Evolutionary conservation across 257 asterid genomes (phyloP).

Genomic region (Gentiana straminea): DNA sequence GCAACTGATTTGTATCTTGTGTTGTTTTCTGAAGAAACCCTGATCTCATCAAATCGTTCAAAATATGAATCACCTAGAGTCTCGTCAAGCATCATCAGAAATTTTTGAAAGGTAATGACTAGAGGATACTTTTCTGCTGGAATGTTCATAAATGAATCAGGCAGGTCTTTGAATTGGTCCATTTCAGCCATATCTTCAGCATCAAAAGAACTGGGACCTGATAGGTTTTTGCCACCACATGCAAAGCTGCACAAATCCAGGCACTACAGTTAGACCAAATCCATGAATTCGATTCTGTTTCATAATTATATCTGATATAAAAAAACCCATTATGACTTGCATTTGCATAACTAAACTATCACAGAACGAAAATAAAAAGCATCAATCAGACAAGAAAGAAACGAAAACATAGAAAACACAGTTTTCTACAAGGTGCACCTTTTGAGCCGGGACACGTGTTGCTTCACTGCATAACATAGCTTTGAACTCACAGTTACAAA

Average conservation of each 20-base stretch:
- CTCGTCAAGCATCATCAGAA: constrained; percentile 68
- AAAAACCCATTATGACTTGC: too few species aligned
- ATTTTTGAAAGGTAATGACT: constrained; percentile 57
- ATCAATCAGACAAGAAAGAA: background rate
- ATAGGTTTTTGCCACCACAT: constrained; percentile 9
- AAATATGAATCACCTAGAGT: constrained; percentile 44
- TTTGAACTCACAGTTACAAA: constrained; percentile 66
- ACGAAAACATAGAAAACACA: background rate
- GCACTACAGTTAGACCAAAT: too few species aligned
- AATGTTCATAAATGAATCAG: constrained; percentile 41
- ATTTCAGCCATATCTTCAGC: constrained; percentile 41
- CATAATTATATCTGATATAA: too few species aligned
- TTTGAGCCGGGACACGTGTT: constrained; percentile 41
- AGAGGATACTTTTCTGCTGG: constrained; percentile 41
- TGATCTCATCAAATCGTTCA: constrained; percentile 29
- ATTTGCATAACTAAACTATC: background rate
- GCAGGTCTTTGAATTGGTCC: constrained; percentile 39
- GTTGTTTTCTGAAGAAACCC: constrained; percentile 14
- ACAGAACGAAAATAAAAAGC: background rate
- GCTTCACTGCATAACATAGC: constrained; percentile 60
- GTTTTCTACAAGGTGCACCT: constrained; percentile 21
- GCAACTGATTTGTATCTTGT: constrained; percentile 26
- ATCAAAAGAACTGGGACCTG: constrained; percentile 16
- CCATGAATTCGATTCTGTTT: too few species aligned
- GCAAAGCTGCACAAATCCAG: constrained; percentile 28